Conservation (phyloP, 1,139 yeast species). For the Yamadazyma pseudoaaseri region DNA sequence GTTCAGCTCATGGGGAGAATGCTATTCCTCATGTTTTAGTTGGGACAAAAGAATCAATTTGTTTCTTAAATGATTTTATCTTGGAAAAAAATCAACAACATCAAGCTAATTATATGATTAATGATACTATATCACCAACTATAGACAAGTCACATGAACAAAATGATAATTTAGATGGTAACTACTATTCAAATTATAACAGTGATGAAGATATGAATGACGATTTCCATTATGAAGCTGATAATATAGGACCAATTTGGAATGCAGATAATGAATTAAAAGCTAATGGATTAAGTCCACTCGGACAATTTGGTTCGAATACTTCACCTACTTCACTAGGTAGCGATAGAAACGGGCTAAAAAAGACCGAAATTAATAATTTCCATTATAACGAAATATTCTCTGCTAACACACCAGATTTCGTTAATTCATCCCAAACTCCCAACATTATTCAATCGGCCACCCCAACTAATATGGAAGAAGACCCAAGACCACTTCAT, state of each 20-base stretch:
- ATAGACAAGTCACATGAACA: slow-evolving; percentile 2
- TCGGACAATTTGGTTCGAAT: slow-evolving; percentile 25
- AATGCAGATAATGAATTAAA: slow-evolving; percentile 18
- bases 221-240: slow-evolving; percentile 11
- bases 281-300: slow-evolving; percentile 22
- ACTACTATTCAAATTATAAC: slow-evolving; percentile 8
- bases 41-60: slow-evolving; percentile 52
- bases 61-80: slow-evolving; percentile 54
- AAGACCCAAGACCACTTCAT: background rate
- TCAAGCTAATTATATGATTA: slow-evolving; percentile 14
- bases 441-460: slow-evolving; percentile 16
- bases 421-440: slow-evolving; percentile 24
- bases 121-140: background rate
- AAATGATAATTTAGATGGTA: background rate
- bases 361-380: slow-evolving; percentile 12
- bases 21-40: slow-evolving; percentile 54
- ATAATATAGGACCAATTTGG: slow-evolving; percentile 19
- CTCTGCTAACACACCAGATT: slow-evolving; percentile 31
- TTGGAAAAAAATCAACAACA: slow-evolving; percentile 36
- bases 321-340: slow-evolving; percentile 22
- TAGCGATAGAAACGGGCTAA: slow-evolving; percentile 14
- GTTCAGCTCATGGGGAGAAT: slow-evolving; percentile 56
- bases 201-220: slow-evolving; percentile 15
- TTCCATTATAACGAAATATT: slow-evolving; percentile 22
- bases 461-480: slow-evolving; percentile 3